Conservation (phyloP, 768 basidiomycete species). For the Agrocybe pediades region DNA sequence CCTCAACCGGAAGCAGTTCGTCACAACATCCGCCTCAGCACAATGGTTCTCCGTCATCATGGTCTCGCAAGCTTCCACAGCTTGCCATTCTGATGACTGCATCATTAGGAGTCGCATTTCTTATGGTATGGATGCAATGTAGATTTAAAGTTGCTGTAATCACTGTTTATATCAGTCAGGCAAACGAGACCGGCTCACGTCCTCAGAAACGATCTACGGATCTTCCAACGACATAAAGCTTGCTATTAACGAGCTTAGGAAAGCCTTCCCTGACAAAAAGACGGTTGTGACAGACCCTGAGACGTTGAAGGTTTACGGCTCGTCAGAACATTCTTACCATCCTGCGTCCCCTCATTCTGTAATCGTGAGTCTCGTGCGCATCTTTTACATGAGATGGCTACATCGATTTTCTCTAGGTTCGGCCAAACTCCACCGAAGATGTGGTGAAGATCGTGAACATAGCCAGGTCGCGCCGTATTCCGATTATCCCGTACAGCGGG, state of each 20-base stretch:
- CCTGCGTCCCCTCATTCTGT: slow-evolving; percentile 57
- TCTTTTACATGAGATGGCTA: background rate
- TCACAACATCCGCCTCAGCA: background rate
- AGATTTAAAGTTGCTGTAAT: background rate
- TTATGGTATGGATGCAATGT: background rate
- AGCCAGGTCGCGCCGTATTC: slow-evolving; percentile 71
- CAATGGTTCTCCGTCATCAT: background rate
- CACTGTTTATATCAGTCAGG: background rate
- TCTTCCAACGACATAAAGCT: slow-evolving; percentile 25
- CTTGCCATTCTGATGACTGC: background rate
- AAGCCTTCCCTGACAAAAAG: slow-evolving; percentile 45
- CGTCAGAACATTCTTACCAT: slow-evolving; percentile 71
- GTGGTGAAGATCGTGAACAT: slow-evolving; percentile 81
- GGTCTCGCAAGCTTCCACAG: background rate
- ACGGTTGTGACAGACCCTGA: slow-evolving; percentile 53
- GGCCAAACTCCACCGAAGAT: slow-evolving; percentile 71
- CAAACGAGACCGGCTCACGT: background rate
- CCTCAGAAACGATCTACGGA: background rate
- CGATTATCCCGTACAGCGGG: slow-evolving; percentile 81
- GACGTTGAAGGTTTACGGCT: slow-evolving; percentile 57
- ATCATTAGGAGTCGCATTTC: background rate
- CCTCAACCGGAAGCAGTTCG: background rate
- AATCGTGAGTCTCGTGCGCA: slow-evolving; percentile 32
- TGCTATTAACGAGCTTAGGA: slow-evolving; percentile 56
- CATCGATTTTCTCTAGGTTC: slow-evolving; percentile 42